Base-by-base conservation (phyloP, 768 basidiomycete species). In the Hypholoma fasciculare region DNA sequence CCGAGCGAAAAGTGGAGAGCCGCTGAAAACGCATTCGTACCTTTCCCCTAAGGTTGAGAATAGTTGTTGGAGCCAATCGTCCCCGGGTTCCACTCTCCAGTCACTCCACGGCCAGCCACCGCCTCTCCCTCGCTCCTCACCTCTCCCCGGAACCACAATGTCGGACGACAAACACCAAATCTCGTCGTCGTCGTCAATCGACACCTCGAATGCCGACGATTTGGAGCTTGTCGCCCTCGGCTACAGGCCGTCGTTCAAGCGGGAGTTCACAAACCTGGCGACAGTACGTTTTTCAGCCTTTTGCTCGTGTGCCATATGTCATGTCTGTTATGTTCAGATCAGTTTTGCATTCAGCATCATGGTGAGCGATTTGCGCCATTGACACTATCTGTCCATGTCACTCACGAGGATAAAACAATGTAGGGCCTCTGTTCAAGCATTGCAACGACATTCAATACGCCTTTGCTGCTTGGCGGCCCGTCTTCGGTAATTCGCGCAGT, bases 201-300 rank as follows among this genome's bases (percentile, higher is more conserved):
- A 65, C 19, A 67, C 66, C 40, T 58, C 65, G 39, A 76, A 85
- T 66, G 83, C 84, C 54, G 88, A 90, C 67, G 86, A 89, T 73
- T 79, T 75, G 67, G 81, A 84, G 66, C 78, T 90, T 40, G 77
- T 85, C 55, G 85, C 82, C 14, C 69, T 89, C 64, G 88, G 88
- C 17, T 90, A 90, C 65, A 83, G 86, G 65, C 88, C 88, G 42
- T 90, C 88, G 14, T 94, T 94, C 78, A 86, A 85, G 70, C 81
- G 92, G 57, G 92, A 94, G 77, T 94, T 94, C 65, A 85, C 88
- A 7, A 91, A 90, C 66, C 71, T 92, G 34, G 88, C 88, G n/a
- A 90, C 89, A 59, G 88, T 88, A 61, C 59, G 84, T 65, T 12
- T 39, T 47, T 9, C 19, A 19, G 13, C 42, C 44, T 26, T 57